A percentile compares a stretch with the other conserved stretches of the same genome.
phyloP scores from a whole-genome alignment of 345 rosid genomes.

The Gynandropsis gynandra region DNA sequence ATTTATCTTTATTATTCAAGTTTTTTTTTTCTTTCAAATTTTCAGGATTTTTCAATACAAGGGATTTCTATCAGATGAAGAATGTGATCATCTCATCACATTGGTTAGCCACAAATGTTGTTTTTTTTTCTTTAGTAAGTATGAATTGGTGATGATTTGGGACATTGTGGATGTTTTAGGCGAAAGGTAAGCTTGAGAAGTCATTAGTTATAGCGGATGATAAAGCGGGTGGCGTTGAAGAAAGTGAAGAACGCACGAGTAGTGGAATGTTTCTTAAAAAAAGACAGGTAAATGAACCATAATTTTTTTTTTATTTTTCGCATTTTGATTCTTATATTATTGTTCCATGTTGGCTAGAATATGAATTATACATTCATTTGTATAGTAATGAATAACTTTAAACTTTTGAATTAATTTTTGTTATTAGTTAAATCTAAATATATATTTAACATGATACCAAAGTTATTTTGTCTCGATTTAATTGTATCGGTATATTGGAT shows the following conservation, averaged over 20 bases:
- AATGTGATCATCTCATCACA: conserved; percentile 76
- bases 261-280: conserved; percentile 78
- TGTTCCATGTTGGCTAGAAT: too few relatives aligned
- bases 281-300: conserved; percentile 56
- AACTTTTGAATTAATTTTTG: too few relatives aligned
- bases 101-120: conserved; percentile 46
- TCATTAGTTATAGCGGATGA: conserved; percentile 93
- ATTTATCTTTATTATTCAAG: not conserved
- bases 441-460: too few relatives aligned
- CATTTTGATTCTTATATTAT: too few relatives aligned
- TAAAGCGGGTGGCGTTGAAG: conserved; percentile 67
- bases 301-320: too few relatives aligned
- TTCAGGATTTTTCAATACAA: conserved; percentile 68
- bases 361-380: too few relatives aligned
- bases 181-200: conserved; percentile 71
- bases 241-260: conserved; percentile 84
- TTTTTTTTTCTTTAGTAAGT: not conserved
- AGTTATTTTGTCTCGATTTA: too few relatives aligned
- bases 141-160: conserved; percentile 8
- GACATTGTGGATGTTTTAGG: conserved; percentile 36
- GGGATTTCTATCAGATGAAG: conserved; percentile 63
- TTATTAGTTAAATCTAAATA: too few relatives aligned
- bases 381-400: too few relatives aligned
- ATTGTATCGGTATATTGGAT: too few relatives aligned
- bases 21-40: conserved; percentile 17